These are phyloP conservation scores for Fusarium nanum DNA, from an alignment of 2,329 filamentous ascomycete genomes.

Conservation along the genomic window DNA sequence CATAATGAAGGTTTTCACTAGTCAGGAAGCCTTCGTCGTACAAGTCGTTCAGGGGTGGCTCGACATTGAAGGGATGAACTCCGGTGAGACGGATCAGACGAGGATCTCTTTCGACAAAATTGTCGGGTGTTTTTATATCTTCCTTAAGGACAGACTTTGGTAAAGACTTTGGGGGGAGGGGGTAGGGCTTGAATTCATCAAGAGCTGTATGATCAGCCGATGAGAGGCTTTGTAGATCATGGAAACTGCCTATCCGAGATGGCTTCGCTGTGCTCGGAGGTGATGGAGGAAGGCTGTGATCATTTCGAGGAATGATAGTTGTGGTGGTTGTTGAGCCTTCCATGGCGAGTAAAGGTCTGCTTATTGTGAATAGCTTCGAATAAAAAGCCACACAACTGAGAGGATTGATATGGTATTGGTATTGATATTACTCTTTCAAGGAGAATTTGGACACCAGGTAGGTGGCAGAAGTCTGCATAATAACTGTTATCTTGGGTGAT, in stretches of 20 bases:
- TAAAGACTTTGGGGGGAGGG: conserved; percentile 74
- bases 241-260: conserved; percentile 52
- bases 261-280: conserved; percentile 55
- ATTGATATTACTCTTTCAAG: conserved; percentile 3
- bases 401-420: neutral
- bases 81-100: conserved; percentile 88
- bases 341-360: conserved; percentile 27
- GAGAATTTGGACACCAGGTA: neutral
- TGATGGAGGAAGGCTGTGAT: conserved; percentile 51
- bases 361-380: conserved; percentile 2
- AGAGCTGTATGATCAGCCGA: conserved; percentile 33
- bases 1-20: conserved; percentile 88
- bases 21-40: conserved; percentile 88
- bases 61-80: conserved; percentile 90
- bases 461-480: conserved; percentile 24
- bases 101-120: conserved; percentile 81
- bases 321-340: conserved; percentile 37
- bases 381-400: conserved; percentile 6
- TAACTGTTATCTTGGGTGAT: conserved; percentile 27
- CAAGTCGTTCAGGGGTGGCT: conserved; percentile 81
- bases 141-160: conserved; percentile 74
- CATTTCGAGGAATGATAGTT: conserved; percentile 3
- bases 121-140: conserved; percentile 86
- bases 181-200: conserved; percentile 56
- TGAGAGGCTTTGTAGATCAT: conserved; percentile 28